Conservation (phyloP, 345 rosid genomes). For the Rhizophora mangle region DNA sequence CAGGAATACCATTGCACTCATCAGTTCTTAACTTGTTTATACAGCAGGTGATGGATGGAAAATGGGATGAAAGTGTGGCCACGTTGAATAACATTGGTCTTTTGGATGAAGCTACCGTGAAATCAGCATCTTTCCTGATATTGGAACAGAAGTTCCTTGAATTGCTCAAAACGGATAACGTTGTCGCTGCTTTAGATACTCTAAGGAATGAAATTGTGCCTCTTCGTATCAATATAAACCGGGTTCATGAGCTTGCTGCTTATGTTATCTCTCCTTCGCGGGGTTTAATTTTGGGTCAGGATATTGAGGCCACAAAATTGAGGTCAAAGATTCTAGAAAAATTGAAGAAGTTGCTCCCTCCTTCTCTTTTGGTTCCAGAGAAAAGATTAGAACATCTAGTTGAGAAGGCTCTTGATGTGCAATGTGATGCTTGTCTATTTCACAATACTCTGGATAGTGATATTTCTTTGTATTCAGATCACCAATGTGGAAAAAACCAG, state of each 20-base stretch:
- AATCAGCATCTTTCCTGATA: slow-evolving; percentile 56
- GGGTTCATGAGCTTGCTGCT: slow-evolving; percentile 56
- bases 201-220: slow-evolving; percentile 62
- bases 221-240: slow-evolving; percentile 41
- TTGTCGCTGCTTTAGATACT: slow-evolving; percentile 49
- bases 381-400: slow-evolving; percentile 65
- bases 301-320: slow-evolving; percentile 31
- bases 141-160: slow-evolving; percentile 67
- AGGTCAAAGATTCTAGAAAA: slow-evolving; percentile 51
- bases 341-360: slow-evolving; percentile 59
- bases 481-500: slow-evolving; percentile 56
- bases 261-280: slow-evolving; percentile 42
- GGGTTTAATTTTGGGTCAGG: slow-evolving; percentile 23
- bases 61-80: slow-evolving; percentile 62
- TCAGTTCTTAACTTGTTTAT: slow-evolving; percentile 40
- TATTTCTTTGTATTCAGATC: slow-evolving; percentile 61
- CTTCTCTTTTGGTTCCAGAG: slow-evolving; percentile 62
- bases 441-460: slow-evolving; percentile 57
- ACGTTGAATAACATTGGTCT: slow-evolving; percentile 52
- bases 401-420: slow-evolving; percentile 59
- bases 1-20: slow-evolving; percentile 53
- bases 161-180: slow-evolving; percentile 39
- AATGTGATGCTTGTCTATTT: slow-evolving; percentile 55
- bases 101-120: slow-evolving; percentile 48
- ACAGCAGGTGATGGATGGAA: slow-evolving; percentile 52